These are phyloP conservation scores for Candida tibetensis DNA, from an alignment of 805 yeast species.

Conservation along the genomic window DNA sequence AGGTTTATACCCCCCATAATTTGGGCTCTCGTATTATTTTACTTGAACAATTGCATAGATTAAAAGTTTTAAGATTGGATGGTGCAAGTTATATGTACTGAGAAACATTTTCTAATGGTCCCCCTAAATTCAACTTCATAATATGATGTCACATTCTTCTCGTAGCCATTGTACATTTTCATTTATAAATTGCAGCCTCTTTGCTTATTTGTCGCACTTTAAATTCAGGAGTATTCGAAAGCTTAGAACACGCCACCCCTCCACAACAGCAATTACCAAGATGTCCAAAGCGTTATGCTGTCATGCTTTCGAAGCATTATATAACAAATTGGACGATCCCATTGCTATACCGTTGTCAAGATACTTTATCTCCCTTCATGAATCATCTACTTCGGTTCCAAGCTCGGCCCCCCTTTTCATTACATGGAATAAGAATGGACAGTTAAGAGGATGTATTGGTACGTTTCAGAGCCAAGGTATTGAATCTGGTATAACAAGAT, in stretches of 20 bases:
- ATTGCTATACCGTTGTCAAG: slow-evolving; percentile 13
- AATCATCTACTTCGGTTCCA: slow-evolving; percentile 15
- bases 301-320: slow-evolving; percentile 36
- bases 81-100: background rate
- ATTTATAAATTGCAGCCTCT: too few relatives aligned
- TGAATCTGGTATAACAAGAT: slow-evolving; percentile 57
- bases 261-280: too few relatives aligned
- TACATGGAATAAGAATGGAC: slow-evolving; percentile 68
- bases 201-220: too few relatives aligned
- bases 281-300: slow-evolving; percentile 40
- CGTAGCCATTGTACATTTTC: too few relatives aligned
- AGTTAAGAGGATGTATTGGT: slow-evolving; percentile 90
- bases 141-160: too few relatives aligned
- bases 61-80: background rate
- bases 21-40: background rate
- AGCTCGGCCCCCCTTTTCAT: slow-evolving; percentile 66
- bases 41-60: background rate
- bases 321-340: slow-evolving; percentile 17
- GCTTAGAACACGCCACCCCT: too few relatives aligned
- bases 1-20: background rate
- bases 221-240: too few relatives aligned
- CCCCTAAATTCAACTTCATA: too few relatives aligned
- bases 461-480: slow-evolving; percentile 62
- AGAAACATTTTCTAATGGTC: too few relatives aligned
- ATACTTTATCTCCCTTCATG: slow-evolving; percentile 13